These are phyloP conservation scores for Pythium scleroteichum DNA, from an alignment of 352 stramenopile genomes.

Conservation along the genomic window DNA sequence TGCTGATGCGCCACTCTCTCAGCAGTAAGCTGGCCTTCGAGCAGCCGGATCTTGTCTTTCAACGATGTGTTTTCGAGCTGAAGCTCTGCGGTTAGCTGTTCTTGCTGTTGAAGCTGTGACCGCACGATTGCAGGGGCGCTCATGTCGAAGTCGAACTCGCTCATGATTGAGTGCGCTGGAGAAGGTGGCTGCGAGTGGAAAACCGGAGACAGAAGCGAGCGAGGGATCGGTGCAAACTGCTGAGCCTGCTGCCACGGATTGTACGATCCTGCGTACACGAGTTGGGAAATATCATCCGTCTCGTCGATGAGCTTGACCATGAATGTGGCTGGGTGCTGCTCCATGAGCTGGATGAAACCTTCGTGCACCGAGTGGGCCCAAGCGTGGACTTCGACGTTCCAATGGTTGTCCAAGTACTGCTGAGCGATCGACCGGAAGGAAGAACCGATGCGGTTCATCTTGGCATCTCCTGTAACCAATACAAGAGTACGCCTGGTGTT, in stretches of 20 bases:
- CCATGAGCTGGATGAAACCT: constrained; percentile 19
- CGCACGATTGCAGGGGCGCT: constrained; percentile 5
- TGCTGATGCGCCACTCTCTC: constrained; percentile 9
- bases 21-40: constrained; percentile 9
- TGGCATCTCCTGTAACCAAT: constrained; percentile 18
- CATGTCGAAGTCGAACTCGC: constrained; percentile 10
- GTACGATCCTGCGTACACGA: constrained; percentile 20
- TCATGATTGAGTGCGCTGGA: constrained; percentile 3
- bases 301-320: constrained; percentile 18
- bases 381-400: constrained; percentile 19
- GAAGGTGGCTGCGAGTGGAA: constrained; percentile 21
- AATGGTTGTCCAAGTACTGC: constrained; percentile 11
- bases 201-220: constrained; percentile 5
- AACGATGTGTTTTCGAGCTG: constrained; percentile 1
- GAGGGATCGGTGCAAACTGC: not conserved
- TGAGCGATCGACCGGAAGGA: constrained; percentile 16
- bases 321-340: constrained; percentile 3
- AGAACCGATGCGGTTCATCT: constrained; percentile 5
- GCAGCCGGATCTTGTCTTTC: not conserved
- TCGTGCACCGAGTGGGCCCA: constrained; percentile 21
- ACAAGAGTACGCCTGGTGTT: constrained; percentile 13
- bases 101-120: constrained; percentile 8
- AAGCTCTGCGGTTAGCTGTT: constrained; percentile 10
- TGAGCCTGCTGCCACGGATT: constrained; percentile 19
- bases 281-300: constrained; percentile 11